Conservation (phyloP, 1,139 yeast species). For the Hansenula sp. region DNA sequence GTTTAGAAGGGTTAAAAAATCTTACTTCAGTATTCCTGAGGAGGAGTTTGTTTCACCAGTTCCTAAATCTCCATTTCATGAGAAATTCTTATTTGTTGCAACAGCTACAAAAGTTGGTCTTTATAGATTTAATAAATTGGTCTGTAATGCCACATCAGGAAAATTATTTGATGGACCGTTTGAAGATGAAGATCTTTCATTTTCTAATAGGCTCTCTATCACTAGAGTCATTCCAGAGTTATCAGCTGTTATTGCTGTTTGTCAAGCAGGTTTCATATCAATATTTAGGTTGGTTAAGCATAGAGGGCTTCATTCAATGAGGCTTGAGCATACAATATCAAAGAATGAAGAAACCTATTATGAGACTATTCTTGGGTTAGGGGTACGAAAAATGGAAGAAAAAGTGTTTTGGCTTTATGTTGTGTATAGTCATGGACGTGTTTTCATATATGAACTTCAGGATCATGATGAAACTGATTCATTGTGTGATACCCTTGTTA, state of each 20-base stretch:
- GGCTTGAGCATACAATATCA: constrained; percentile 2
- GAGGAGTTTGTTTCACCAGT: background rate
- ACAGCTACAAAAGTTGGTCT: constrained; percentile 41
- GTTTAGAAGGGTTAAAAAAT: constrained; percentile 10
- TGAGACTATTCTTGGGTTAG: background rate
- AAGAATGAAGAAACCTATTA: background rate
- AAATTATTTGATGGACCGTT: constrained; percentile 36
- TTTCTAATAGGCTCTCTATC: constrained; percentile 52
- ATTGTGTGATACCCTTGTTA: background rate
- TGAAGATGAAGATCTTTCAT: constrained; percentile 26
- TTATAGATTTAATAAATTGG: constrained; percentile 44
- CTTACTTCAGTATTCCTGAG: constrained; percentile 4
- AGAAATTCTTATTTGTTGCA: constrained; percentile 37
- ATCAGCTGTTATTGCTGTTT: constrained; percentile 46
- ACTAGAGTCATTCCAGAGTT: constrained; percentile 48
- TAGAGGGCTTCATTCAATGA: constrained; percentile 23
- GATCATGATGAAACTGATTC: background rate
- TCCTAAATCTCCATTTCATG: constrained; percentile 8
- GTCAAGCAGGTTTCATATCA: constrained; percentile 58
- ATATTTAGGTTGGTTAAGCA: constrained; percentile 53
- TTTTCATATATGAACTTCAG: background rate
- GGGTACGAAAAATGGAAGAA: background rate
- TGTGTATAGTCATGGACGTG: background rate
- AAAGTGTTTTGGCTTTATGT: background rate
- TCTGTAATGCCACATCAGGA: constrained; percentile 47